phyloP scores from a whole-genome alignment of 805 yeast genomes.

The Blastobotrys peoriensis region DNA sequence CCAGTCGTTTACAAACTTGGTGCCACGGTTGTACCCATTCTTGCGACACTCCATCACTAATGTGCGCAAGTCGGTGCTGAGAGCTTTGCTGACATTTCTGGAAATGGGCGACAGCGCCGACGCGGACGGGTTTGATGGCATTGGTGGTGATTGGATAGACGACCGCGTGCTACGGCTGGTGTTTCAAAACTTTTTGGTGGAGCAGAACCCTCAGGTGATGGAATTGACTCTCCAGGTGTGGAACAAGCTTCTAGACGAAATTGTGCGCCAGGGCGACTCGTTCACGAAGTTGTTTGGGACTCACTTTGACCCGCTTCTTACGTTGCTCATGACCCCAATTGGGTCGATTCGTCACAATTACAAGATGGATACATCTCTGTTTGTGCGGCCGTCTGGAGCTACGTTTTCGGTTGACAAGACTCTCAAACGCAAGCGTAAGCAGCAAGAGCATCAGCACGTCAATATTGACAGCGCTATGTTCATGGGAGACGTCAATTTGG shows the following conservation, averaged over 20 bases:
- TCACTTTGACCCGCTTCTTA: slow-evolving; percentile 56
- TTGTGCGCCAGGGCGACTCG: slow-evolving; percentile 28
- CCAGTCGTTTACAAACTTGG: slow-evolving; percentile 61
- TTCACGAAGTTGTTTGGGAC: slow-evolving; percentile 49
- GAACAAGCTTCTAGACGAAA: slow-evolving; percentile 40
- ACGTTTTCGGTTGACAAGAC: slow-evolving; percentile 22
- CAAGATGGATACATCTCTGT: slow-evolving; percentile 67
- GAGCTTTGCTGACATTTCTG: slow-evolving; percentile 73
- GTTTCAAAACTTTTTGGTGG: slow-evolving; percentile 82
- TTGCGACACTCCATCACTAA: slow-evolving; percentile 88
- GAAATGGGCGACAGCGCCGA: slow-evolving; percentile 36
- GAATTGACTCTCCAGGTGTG: slow-evolving; percentile 59
- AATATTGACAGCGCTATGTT: slow-evolving; percentile 92
- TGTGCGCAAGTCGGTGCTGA: slow-evolving; percentile 82
- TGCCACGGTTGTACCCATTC: slow-evolving; percentile 91
- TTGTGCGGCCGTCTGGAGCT: slow-evolving; percentile 75
- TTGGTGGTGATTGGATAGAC: slow-evolving; percentile 82
- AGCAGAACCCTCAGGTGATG: slow-evolving; percentile 74
- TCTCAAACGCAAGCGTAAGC: slow-evolving; percentile 32
- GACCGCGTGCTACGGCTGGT: slow-evolving; percentile 66
- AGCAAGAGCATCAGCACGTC: slow-evolving; percentile 35
- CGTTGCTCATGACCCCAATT: slow-evolving; percentile 83
- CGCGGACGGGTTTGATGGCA: not conserved
- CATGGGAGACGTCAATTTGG: slow-evolving; percentile 81
- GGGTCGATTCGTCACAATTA: slow-evolving; percentile 88